These are phyloP conservation scores for Suhomyces taliae DNA, from an alignment of 1,139 yeast species.

Conservation along the genomic window DNA sequence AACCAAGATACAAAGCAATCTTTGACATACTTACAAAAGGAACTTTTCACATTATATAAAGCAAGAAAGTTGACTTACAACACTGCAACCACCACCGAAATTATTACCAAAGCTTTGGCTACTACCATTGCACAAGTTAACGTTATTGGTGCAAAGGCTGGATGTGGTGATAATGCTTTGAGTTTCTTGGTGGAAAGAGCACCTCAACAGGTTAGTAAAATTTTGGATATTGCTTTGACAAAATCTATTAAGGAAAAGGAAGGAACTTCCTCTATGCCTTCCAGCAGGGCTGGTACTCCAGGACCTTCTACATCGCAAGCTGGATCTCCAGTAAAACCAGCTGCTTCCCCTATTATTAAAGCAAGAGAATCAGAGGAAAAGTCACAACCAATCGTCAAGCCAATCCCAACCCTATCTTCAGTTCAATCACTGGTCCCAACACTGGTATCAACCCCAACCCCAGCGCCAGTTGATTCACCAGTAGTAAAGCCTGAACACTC, in stretches of 20 bases:
- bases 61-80: slow-evolving; percentile 65
- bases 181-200: slow-evolving; percentile 82
- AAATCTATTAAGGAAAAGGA: slow-evolving; percentile 68
- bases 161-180: slow-evolving; percentile 77
- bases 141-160: slow-evolving; percentile 82
- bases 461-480: slow-evolving; percentile 1
- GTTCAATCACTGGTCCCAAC: background rate
- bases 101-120: slow-evolving; percentile 88
- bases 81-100: slow-evolving; percentile 72
- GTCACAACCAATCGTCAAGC: background rate
- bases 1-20: slow-evolving; percentile 64
- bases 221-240: slow-evolving; percentile 79
- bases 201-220: slow-evolving; percentile 82
- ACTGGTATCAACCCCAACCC: background rate
- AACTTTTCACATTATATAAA: slow-evolving; percentile 65
- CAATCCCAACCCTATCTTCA: background rate
- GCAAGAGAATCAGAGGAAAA: background rate
- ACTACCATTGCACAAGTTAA: slow-evolving; percentile 89
- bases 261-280: slow-evolving; percentile 23
- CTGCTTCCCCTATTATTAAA: background rate
- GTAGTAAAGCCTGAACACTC: background rate
- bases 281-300: slow-evolving; percentile 33
- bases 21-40: slow-evolving; percentile 68
- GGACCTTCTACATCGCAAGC: slow-evolving; percentile 15
- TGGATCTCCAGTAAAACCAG: slow-evolving; percentile 6